Evolutionary conservation across 1,284 basidiomycete genomes (phyloP).

Genomic region (Puccinia coronata): DNA sequence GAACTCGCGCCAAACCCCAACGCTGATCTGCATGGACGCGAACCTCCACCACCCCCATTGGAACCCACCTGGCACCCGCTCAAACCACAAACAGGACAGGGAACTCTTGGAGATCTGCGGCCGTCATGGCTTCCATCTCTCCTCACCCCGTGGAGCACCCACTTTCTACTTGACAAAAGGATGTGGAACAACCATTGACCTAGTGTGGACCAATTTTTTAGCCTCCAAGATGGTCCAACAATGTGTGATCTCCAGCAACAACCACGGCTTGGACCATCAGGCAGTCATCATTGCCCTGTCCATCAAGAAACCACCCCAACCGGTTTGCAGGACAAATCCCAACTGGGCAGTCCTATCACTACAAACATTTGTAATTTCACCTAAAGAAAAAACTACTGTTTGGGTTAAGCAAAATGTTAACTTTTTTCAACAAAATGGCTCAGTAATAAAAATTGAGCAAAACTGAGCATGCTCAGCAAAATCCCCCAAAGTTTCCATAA

Average conservation of each 20-base stretch:
- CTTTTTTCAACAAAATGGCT: too few species aligned
- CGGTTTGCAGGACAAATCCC: not conserved
- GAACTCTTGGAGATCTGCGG: not conserved
- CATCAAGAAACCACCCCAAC: not conserved
- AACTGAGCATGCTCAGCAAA: too few species aligned
- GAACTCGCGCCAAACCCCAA: not conserved
- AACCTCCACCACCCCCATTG: constrained; percentile 4
- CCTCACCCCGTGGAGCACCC: not conserved
- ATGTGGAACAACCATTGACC: not conserved
- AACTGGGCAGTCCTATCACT: not conserved
- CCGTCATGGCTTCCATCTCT: not conserved
- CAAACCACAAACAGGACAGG: not conserved
- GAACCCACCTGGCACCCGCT: not conserved
- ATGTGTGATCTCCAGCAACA: not conserved
- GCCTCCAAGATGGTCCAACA: not conserved
- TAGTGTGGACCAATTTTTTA: not conserved
- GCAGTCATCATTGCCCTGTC: not conserved
- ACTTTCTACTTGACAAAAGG: not conserved
- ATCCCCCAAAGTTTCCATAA: too few species aligned
- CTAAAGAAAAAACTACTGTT: too few species aligned
- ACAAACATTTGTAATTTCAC: too few species aligned
- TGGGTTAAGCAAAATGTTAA: too few species aligned
- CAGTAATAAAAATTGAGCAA: too few species aligned
- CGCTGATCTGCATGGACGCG: not conserved
- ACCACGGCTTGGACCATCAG: not conserved